A percentile compares a stretch with the other conserved stretches of the same genome.
These are phyloP conservation scores for Physcomitrium patens DNA, from an alignment of 225 moss, liverwort and hornwort species.

Conservation along the genomic window DNA sequence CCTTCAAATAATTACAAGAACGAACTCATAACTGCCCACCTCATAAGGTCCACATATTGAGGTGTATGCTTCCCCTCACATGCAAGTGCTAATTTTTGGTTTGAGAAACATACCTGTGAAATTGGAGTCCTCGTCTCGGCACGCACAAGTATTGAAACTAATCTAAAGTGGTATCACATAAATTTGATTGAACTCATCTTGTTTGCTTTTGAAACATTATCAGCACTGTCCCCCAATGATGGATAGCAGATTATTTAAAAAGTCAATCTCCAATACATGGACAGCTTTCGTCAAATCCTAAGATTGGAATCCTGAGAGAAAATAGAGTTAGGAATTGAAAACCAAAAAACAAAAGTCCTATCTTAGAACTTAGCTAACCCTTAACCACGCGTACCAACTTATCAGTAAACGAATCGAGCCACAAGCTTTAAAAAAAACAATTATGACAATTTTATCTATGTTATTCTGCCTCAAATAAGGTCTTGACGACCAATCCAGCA, in stretches of 20 bases:
- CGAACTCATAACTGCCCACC: background rate
- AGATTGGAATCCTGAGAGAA: background rate
- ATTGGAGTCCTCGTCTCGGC: conserved; percentile 17
- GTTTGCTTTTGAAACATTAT: conserved; percentile 20
- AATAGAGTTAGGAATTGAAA: too few relatives aligned
- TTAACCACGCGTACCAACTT: background rate
- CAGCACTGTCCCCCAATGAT: conserved; percentile 11
- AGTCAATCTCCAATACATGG: conserved; percentile 26
- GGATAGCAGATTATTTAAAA: conserved; percentile 11
- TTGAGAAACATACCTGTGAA: conserved; percentile 34
- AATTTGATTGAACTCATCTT: conserved; percentile 14
- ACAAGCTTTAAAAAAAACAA: background rate
- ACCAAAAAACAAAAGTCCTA: conserved; percentile 3
- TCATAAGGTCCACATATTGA: background rate
- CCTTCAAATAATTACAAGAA: conserved; percentile 1
- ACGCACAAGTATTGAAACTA: conserved; percentile 19
- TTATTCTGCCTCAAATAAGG: background rate
- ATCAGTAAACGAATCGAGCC: background rate
- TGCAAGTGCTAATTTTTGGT: background rate
- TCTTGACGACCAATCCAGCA: background rate
- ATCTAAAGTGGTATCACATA: conserved; percentile 12
- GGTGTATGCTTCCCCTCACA: background rate
- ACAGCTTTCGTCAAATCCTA: conserved; percentile 19
- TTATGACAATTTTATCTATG: too few relatives aligned
- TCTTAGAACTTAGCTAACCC: background rate